Evolutionary conservation across 106 monocot species (phyloP), one percentile per base, ranked within the genome.

Genomic region (Dactylorhiza incarnata): DNA sequence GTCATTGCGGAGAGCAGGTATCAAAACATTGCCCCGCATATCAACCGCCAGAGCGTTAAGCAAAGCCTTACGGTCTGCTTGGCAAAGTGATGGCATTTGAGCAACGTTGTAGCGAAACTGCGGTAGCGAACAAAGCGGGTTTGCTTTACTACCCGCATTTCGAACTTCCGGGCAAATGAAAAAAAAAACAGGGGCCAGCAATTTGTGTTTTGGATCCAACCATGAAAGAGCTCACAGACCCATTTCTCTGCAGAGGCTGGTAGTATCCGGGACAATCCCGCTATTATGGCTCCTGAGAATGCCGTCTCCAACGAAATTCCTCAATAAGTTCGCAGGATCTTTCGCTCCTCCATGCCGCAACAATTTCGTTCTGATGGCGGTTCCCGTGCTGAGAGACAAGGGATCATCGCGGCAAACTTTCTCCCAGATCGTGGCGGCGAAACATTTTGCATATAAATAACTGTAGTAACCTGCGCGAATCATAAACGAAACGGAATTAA

Each of bases 391-490:
- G 5, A 59, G 78, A 22, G 87, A 99, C 45, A 99, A 81, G 6
- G 97, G 97, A 68, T 94, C 94, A 47, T 84, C 89, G 20, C 46
- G 46, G 82, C 97, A 99, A 76, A 91, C 75, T 63, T 91, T 69
- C 22, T 91, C 74, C 97, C 97, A 94, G 75, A 99, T 94, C 23
- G 91, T 99, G 75, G 91, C 73, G 0, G 97, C 89, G 68, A 99
- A 94, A 74, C 97, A 89, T 78, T 79, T 94, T 49, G 97, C 93
- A 74, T 97, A 97, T 0, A 97, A 76, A 62, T 97, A 97, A 82
- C 89, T 94, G 68, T 97, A 97, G 73, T 97, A 97, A 45, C 97
- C 97, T 94, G 69, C 23, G 25, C 15, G 5, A 54, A 52, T 19
- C 48, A 68, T n/a, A 56, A 58, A 71, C 9, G 17, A 12, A 59